A percentile compares a stretch with the other conserved stretches of the same genome.
Evolutionary conservation across 2,329 filamentous ascomycete genomes (phyloP).

Genomic region (Cylindrodendrum hubeiense): DNA sequence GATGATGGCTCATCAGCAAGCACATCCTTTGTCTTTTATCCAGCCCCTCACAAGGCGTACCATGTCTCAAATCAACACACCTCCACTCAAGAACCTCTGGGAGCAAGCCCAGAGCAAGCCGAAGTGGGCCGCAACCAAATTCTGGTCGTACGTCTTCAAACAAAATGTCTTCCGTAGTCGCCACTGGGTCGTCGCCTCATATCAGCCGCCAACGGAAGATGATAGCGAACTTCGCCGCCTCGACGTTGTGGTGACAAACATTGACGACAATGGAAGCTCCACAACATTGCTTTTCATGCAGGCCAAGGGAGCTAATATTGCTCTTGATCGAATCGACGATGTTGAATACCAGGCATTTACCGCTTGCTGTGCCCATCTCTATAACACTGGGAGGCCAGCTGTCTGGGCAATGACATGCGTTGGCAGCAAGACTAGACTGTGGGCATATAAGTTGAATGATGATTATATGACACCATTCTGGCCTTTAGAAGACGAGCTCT

Average conservation of each 20-base stretch:
- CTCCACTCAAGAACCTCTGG: conserved; percentile 3
- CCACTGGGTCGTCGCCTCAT: conserved; percentile 3
- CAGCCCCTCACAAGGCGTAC: not conserved
- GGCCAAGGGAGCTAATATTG: not conserved
- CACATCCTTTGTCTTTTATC: too few relatives aligned
- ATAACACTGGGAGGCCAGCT: not conserved
- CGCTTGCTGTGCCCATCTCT: conserved; percentile 6
- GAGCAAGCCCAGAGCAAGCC: not conserved
- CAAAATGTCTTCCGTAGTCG: conserved; percentile 3
- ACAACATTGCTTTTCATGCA: conserved; percentile 10
- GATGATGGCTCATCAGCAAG: too few relatives aligned
- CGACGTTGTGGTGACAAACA: conserved; percentile 4
- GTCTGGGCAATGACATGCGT: conserved; percentile 14
- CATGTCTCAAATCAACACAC: conserved; percentile 3
- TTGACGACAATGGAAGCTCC: not conserved
- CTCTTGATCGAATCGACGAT: not conserved
- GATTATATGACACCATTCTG: not conserved
- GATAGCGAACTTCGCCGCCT: conserved; percentile 1
- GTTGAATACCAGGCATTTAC: conserved; percentile 21
- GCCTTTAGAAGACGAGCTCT: not conserved
- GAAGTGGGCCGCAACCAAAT: conserved; percentile 9
- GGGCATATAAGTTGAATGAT: not conserved
- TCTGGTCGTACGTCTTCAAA: conserved; percentile 16
- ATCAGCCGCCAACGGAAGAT: conserved; percentile 11
- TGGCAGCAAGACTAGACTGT: not conserved